phyloP scores from a whole-genome alignment of 106 monocot species.

The Alisma plantagoaquatica region DNA sequence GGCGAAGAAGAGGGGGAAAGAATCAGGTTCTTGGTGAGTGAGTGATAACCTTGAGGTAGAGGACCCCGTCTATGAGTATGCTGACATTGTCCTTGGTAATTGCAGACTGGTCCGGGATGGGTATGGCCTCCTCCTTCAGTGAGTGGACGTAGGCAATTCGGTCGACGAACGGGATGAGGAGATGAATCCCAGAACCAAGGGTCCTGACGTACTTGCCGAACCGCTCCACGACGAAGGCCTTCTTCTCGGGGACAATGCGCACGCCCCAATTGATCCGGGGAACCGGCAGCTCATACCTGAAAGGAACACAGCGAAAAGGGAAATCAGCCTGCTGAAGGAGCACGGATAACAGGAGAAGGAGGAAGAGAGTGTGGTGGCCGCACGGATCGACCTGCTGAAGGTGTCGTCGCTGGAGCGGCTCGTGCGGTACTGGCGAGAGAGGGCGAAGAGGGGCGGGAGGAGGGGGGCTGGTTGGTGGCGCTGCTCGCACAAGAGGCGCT shows the following conservation, averaged over 20 bases:
- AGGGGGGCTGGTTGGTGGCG: not conserved
- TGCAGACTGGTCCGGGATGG: constrained; percentile 82
- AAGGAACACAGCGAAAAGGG: no score
- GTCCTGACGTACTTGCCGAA: constrained; percentile 20
- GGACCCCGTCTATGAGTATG: constrained; percentile 81
- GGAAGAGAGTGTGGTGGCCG: not conserved
- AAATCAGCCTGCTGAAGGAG: not conserved
- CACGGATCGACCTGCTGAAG: not conserved
- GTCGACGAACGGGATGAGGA: constrained; percentile 41
- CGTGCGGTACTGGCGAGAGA: constrained; percentile 2
- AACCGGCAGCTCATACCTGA: constrained; percentile 11
- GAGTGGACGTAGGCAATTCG: constrained; percentile 93
- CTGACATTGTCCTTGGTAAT: constrained; percentile 96
- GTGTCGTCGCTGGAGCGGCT: constrained; percentile 7
- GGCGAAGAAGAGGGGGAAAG: not conserved
- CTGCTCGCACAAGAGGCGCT: no score
- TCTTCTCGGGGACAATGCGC: constrained; percentile 32
- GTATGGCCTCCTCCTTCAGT: constrained; percentile 93
- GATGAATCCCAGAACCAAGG: constrained; percentile 10
- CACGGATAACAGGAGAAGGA: not conserved
- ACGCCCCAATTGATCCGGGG: constrained; percentile 20
- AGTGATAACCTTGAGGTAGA: constrained; percentile 58
- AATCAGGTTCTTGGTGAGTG: not conserved
- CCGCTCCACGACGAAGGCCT: constrained; percentile 28
- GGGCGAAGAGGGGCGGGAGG: not conserved